These are phyloP conservation scores for Xylariomycetidae sp. DNA, from an alignment of 2,329 filamentous ascomycete genomes.

Conservation along the genomic window DNA sequence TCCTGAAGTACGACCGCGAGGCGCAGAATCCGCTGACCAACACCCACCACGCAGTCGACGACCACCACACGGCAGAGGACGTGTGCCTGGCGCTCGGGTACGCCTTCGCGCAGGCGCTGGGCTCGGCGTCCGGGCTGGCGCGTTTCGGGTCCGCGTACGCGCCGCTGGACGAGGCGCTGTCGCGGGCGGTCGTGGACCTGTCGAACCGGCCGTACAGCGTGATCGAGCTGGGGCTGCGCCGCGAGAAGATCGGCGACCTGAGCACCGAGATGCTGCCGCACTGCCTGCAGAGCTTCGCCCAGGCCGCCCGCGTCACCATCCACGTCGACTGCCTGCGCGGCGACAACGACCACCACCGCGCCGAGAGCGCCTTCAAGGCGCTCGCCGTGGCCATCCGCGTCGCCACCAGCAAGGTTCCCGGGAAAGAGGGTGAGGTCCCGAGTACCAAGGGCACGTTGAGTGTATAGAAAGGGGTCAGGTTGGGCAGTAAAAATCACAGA, in stretches of 20 bases:
- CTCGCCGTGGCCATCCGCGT: conserved; percentile 77
- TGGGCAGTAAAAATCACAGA: background rate
- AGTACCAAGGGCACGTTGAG: conserved; percentile 92
- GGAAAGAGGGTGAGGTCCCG: conserved; percentile 84
- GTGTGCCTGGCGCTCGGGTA: conserved; percentile 84
- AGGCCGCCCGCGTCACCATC: conserved; percentile 83
- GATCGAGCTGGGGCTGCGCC: conserved; percentile 73
- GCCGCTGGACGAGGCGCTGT: conserved; percentile 91
- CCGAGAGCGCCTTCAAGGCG: conserved; percentile 96
- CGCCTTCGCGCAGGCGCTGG: conserved; percentile 77
- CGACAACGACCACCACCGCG: conserved; percentile 90
- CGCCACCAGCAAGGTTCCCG: conserved; percentile 68
- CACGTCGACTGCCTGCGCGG: conserved; percentile 91
- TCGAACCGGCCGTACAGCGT: conserved; percentile 87
- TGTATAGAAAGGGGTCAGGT: conserved; percentile 31
- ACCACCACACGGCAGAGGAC: conserved; percentile 97
- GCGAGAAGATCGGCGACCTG: conserved; percentile 90
- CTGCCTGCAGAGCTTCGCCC: conserved; percentile 89
- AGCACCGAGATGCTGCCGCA: conserved; percentile 97
- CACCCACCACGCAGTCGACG: conserved; percentile 74
- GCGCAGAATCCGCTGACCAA: too few relatives aligned
- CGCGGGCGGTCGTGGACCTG: conserved; percentile 87
- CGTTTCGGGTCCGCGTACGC: conserved; percentile 90
- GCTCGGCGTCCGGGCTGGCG: conserved; percentile 71
- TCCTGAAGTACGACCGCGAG: background rate